Base-by-base conservation (phyloP, 371 early-diverging fungal genomes). In the Coemansia sp. region DNA sequence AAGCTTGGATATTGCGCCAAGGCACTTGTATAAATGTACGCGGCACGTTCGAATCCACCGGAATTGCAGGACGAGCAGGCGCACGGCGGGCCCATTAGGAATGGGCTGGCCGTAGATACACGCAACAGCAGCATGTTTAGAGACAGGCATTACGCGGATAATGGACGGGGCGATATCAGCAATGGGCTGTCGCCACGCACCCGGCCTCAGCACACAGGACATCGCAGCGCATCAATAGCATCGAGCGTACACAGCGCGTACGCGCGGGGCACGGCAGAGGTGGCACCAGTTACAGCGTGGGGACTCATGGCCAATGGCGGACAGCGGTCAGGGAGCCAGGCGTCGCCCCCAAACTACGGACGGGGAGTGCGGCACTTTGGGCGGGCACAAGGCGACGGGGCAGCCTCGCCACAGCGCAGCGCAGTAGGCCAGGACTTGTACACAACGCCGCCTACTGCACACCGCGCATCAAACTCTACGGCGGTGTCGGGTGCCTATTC, bases 381-480 rank as follows among this genome's bases (percentile, higher is more conserved):
- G 29, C 58, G 59, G 54, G 48, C 37, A 34, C 55, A 50, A 37
- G 37, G 37, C 27, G 72, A 63, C 13, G 63, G 63, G 14, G 55
- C 63, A 2, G 27, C 45, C 21, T 63, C 63, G 63, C 63, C 63
- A 24, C 63, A 13, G 27, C 54, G 29, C 29, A 18, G 42, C 61
- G 64, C 61, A 39, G 58, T 50, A 45, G 26, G 24, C 63, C 51
- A 37, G 29, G 69, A 69, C 42, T 10, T 40, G 37, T 63, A 64
- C 40, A 26, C 31, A 5, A 64, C 76, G 21, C 72, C 71, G 22
- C 26, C 67, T 63, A 67, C 68, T 72, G 68, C 68, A 39, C 63
- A 72, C 61, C 64, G 65, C 16, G 64, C 64, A 22, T 61, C 68
- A 22, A 72, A 64, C 18, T 63, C 72, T 72, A 72, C 68, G 64